Base-by-base conservation (phyloP, 2,329 filamentous ascomycete species). In the Paracoccidioides brasiliensis region DNA sequence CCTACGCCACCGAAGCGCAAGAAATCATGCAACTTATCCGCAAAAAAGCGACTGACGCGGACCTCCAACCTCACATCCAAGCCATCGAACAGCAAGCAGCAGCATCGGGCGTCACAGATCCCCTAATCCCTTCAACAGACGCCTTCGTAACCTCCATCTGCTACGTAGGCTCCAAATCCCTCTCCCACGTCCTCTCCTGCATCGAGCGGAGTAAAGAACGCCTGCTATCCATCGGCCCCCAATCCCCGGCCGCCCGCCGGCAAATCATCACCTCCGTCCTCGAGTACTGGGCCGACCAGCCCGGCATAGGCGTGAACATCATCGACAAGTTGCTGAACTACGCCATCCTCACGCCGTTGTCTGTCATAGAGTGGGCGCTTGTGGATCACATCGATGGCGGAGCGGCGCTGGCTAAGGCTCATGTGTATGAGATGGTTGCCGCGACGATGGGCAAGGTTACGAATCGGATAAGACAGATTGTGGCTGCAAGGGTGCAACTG, bases 261-360 rank as follows among this genome's bases (percentile, higher is more conserved):
- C 93, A 98, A 71, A 95, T 98, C 65, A 87, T 97, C 63, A 82
- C 85, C 4, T 88, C 88, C 4, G 90, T 97, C 42, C 88, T 96
- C 76, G 79, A 84, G 43, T 98, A 96, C 75, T 98, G 93, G 93
- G 80, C 81, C 49, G 85, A 91, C 37, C 91, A 98, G 64, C 90
- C 91, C 0, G 93, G 93, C 57, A 85, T 94, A 45, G 93, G 90
- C 3, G 82, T 97, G 62, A 88, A 87, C 63, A 95, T 98, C 64
- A 80, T 97, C 57, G 91, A 97, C 76, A 97, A 97, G 72, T 80
- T 98, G 4, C 84, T 98, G 63, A 98, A 97, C 74, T 98, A 96
- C 74, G 90, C 88, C 12, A 95, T 98, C 63, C 78, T 98, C 40
- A 90, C 86, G 7, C 93, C 93, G 0, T 76, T 83, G 56, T 85